These are phyloP conservation scores for Komagataella pastoris DNA, from an alignment of 805 yeast species.

Conservation along the genomic window DNA sequence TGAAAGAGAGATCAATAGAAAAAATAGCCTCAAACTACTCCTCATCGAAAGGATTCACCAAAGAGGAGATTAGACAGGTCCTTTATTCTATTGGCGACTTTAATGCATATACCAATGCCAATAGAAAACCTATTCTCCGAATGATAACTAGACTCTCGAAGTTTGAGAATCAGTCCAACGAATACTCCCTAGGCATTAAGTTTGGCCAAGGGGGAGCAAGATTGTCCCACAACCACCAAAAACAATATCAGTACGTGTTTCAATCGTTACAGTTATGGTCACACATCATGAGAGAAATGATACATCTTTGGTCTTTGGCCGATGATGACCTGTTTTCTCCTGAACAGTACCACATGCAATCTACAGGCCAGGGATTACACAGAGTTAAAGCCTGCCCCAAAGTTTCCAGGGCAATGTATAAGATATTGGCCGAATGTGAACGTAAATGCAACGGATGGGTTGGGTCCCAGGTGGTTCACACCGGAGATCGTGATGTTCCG, in stretches of 20 bases:
- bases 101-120: slow-evolving; percentile 57
- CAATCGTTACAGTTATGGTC: slow-evolving; percentile 72
- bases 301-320: slow-evolving; percentile 63
- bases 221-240: slow-evolving; percentile 57
- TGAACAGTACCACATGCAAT: slow-evolving; percentile 39
- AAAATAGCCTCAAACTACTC: slow-evolving; percentile 35
- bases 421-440: slow-evolving; percentile 54
- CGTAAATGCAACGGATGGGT: slow-evolving; percentile 54
- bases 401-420: slow-evolving; percentile 58
- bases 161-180: slow-evolving; percentile 26
- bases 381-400: slow-evolving; percentile 65
- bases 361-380: slow-evolving; percentile 75
- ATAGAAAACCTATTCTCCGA: slow-evolving; percentile 52
- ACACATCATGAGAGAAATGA: slow-evolving; percentile 65
- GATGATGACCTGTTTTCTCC: slow-evolving; percentile 58
- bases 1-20: slow-evolving; percentile 62
- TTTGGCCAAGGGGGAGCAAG: slow-evolving; percentile 60
- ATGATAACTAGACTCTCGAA: slow-evolving; percentile 39
- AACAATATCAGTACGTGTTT: slow-evolving; percentile 61
- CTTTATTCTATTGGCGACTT: slow-evolving; percentile 71
- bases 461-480: slow-evolving; percentile 68
- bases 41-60: slow-evolving; percentile 23
- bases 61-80: slow-evolving; percentile 58
- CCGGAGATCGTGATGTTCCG: slow-evolving; percentile 79
- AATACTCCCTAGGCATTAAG: slow-evolving; percentile 44